Conservation (phyloP, 352 stramenopile genomes). For the Pythium folliculosum region DNA sequence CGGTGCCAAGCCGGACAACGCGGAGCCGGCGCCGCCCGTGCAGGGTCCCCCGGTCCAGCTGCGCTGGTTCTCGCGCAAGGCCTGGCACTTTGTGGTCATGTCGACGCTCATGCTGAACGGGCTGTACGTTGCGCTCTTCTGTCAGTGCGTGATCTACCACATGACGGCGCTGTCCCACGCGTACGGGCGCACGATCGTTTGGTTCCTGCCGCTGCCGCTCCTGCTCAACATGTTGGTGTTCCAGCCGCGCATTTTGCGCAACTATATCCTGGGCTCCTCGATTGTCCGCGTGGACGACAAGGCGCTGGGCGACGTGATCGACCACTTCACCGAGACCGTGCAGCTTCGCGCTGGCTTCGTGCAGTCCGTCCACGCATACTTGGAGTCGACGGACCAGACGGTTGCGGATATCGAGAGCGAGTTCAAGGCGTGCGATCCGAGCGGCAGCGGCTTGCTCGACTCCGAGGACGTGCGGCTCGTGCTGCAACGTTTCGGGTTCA, state of each 20-base stretch:
- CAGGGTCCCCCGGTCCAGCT: slow-evolving; percentile 9
- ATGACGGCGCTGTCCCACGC: slow-evolving; percentile 18
- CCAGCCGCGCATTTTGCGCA: slow-evolving; percentile 31
- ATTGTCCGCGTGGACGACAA: slow-evolving; percentile 30
- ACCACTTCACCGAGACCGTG: slow-evolving; percentile 31
- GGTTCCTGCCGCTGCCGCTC: slow-evolving; percentile 21
- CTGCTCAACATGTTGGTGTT: slow-evolving; percentile 30
- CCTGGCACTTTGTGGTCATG: slow-evolving; percentile 31
- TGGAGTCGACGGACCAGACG: slow-evolving; percentile 18
- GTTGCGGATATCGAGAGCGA: slow-evolving; percentile 20
- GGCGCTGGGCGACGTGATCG: slow-evolving; percentile 31
- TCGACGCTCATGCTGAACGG: slow-evolving; percentile 30
- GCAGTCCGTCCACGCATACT: slow-evolving; percentile 20
- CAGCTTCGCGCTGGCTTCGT: slow-evolving; percentile 28
- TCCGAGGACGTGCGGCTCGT: slow-evolving; percentile 29
- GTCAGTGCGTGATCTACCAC: slow-evolving; percentile 31
- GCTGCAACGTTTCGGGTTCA: slow-evolving; percentile 28
- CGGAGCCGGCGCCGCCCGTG: background rate
- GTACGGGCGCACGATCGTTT: background rate
- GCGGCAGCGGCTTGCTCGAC: slow-evolving; percentile 16
- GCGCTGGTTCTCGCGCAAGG: slow-evolving; percentile 27
- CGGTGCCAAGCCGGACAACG: background rate
- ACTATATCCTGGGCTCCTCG: slow-evolving; percentile 29
- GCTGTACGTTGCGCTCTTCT: slow-evolving; percentile 34
- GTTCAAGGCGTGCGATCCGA: slow-evolving; percentile 15